phyloP scores from a whole-genome alignment of 2,329 filamentous ascomycete species.

The Diaporthe helianthi region DNA sequence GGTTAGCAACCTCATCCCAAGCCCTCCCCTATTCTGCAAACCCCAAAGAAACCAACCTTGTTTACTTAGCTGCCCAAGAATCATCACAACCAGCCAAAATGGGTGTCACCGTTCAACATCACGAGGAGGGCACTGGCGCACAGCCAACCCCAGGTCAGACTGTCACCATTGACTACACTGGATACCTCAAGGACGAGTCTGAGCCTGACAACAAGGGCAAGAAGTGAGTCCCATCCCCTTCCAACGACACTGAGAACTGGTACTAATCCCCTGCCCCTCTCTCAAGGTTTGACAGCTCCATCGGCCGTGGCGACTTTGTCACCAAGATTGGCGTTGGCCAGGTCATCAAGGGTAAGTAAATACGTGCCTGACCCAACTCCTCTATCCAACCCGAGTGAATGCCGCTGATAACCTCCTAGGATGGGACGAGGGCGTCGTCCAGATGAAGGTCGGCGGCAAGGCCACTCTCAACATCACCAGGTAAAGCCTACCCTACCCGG shows the following conservation, averaged over 20 bases:
- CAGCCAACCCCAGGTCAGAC: constrained; percentile 71
- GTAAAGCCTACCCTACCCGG: constrained; percentile 53
- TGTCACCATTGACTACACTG: constrained; percentile 91
- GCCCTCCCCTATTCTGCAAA: constrained; percentile 25
- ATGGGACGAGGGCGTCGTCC: constrained; percentile 84
- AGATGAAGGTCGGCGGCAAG: constrained; percentile 93
- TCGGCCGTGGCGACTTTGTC: constrained; percentile 77
- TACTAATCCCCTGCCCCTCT: constrained; percentile 36
- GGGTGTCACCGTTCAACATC: constrained; percentile 75
- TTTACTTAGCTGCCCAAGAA: constrained; percentile 17
- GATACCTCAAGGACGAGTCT: constrained; percentile 76
- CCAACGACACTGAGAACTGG: not conserved
- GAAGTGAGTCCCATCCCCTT: constrained; percentile 61
- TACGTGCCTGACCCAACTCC: constrained; percentile 14
- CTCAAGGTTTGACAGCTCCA: constrained; percentile 86
- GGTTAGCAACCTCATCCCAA: constrained; percentile 27
- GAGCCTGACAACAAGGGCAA: constrained; percentile 71
- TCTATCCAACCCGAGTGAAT: constrained; percentile 12
- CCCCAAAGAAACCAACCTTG: constrained; percentile 3
- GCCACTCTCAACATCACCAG: constrained; percentile 81
- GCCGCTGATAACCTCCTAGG: constrained; percentile 52
- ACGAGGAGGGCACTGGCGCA: constrained; percentile 67
- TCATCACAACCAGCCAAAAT: constrained; percentile 53
- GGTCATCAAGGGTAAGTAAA: constrained; percentile 87
- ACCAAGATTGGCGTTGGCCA: constrained; percentile 80